phyloP scores from a whole-genome alignment of 768 basidiomycete genomes.

The Sarcodon aspratus region DNA sequence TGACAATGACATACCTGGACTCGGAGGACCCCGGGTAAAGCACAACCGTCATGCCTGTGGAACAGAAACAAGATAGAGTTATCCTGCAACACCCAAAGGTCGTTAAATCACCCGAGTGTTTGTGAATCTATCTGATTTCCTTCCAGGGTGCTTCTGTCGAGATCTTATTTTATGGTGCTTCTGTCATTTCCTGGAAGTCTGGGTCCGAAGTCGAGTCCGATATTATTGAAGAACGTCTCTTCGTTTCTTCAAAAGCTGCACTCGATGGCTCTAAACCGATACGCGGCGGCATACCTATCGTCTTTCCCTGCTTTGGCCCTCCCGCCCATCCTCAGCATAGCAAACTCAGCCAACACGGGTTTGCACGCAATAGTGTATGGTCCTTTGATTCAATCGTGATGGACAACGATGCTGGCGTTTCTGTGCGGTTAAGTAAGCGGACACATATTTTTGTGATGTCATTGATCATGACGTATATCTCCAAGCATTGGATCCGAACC shows the following conservation, averaged over 20 bases:
- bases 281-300: constrained; percentile 44
- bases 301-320: constrained; percentile 86
- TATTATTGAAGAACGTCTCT: constrained; percentile 54
- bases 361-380: constrained; percentile 77
- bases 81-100: constrained; percentile 58
- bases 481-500: constrained; percentile 52
- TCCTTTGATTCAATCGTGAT: constrained; percentile 45
- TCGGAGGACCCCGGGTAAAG: neutral
- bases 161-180: constrained; percentile 75
- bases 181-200: constrained; percentile 78
- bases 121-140: neutral
- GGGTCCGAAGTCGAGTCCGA: constrained; percentile 20
- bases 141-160: constrained; percentile 52
- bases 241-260: constrained; percentile 68
- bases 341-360: constrained; percentile 79
- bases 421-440: constrained; percentile 64
- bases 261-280: constrained; percentile 77
- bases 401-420: constrained; percentile 63
- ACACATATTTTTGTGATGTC: neutral
- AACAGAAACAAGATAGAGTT: constrained; percentile 29
- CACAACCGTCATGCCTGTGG: constrained; percentile 40
- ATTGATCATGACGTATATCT: neutral
- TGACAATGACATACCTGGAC: neutral
- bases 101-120: neutral
- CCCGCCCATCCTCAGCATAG: constrained; percentile 65